Percentiles rank a stretch among this genome's conserved stretches.
Evolutionary conservation across 306 rosid genomes (phyloP).

Genomic region (Quercus wislizeni): DNA sequence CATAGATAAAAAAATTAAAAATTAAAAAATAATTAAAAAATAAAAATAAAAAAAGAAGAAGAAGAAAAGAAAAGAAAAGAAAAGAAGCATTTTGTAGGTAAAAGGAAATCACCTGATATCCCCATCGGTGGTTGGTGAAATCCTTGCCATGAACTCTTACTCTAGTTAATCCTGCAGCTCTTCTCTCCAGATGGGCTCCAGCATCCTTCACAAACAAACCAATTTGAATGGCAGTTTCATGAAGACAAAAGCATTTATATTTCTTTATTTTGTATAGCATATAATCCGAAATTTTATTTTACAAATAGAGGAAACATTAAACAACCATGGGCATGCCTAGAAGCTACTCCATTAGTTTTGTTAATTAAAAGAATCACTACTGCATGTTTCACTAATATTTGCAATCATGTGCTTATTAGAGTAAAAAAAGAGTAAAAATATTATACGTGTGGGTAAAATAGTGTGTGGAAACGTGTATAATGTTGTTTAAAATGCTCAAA

Average conservation of each 20-base stretch:
- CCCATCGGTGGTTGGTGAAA: conserved; percentile 48
- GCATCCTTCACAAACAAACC: conserved; percentile 48
- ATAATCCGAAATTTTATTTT: neutral
- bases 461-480: too few relatives aligned
- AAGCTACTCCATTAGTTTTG: neutral
- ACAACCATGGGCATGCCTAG: neutral
- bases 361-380: conserved; percentile 6
- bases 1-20: too few relatives aligned
- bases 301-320: neutral
- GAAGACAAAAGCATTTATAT: neutral
- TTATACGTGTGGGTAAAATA: too few relatives aligned
- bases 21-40: too few relatives aligned
- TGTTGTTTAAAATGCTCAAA: too few relatives aligned
- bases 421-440: too few relatives aligned
- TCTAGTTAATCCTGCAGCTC: conserved; percentile 46
- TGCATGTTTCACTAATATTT: neutral
- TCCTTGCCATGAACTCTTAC: conserved; percentile 54
- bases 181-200: conserved; percentile 74
- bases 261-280: neutral
- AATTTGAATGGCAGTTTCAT: neutral
- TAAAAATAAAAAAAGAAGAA: too few relatives aligned
- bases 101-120: conserved; percentile 65
- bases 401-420: neutral
- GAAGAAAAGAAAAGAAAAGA: fast-evolving
- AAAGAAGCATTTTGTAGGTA: conserved; percentile 4